A percentile compares a stretch with the other conserved stretches of the same genome.
Conservation (phyloP, 495 filamentous ascomycete genomes). For the Bathelium albidoporum region DNA sequence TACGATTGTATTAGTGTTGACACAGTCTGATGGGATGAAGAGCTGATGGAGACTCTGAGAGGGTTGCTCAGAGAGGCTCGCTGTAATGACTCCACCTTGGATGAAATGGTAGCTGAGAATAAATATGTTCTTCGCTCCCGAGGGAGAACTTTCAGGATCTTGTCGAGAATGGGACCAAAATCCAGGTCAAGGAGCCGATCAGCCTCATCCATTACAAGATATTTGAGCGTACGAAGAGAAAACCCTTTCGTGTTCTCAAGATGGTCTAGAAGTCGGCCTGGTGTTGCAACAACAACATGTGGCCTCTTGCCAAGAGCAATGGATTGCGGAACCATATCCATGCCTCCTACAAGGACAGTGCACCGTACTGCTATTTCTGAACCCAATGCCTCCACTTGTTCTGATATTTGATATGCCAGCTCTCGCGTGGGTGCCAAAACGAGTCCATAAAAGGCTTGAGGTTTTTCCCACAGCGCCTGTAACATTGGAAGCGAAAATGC, state of each 20-base stretch:
- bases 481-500: slow-evolving; percentile 86
- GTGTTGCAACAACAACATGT: slow-evolving; percentile 80
- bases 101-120: slow-evolving; percentile 88
- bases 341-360: slow-evolving; percentile 75
- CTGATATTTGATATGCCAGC: slow-evolving; percentile 79
- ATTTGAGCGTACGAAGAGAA: slow-evolving; percentile 64
- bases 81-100: slow-evolving; percentile 84
- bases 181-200: slow-evolving; percentile 88
- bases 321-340: slow-evolving; percentile 87
- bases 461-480: slow-evolving; percentile 63
- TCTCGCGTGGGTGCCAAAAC: slow-evolving; percentile 87
- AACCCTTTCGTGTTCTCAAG: slow-evolving; percentile 97
- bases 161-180: slow-evolving; percentile 85
- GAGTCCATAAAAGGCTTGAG: slow-evolving; percentile 65
- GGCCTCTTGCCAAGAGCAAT: slow-evolving; percentile 88
- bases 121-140: slow-evolving; percentile 72
- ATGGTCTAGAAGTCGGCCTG: slow-evolving; percentile 83
- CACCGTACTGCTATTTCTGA: slow-evolving; percentile 69
- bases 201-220: slow-evolving; percentile 91
- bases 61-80: slow-evolving; percentile 77
- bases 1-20: slow-evolving; percentile 72
- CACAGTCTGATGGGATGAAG: slow-evolving; percentile 78
- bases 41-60: slow-evolving; percentile 60
- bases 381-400: slow-evolving; percentile 74
- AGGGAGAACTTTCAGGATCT: slow-evolving; percentile 82